phyloP scores from a whole-genome alignment of 441 rosid species.

The Brassica hybrid region DNA sequence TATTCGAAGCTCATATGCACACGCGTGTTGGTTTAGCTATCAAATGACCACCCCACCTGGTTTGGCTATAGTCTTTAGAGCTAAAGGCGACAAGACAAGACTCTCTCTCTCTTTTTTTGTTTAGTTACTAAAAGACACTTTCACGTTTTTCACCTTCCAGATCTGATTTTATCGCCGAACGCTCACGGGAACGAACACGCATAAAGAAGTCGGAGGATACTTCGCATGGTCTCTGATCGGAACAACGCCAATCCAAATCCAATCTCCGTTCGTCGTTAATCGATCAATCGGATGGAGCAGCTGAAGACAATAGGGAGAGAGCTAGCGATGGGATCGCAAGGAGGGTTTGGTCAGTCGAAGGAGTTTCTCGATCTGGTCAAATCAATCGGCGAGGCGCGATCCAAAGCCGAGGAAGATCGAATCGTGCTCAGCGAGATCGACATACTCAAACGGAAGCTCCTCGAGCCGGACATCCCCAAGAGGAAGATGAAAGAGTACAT shows the following conservation, averaged over 20 bases:
- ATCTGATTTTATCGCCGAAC: conserved; percentile 36
- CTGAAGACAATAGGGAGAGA: conserved; percentile 95
- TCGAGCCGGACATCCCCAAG: conserved; percentile 90
- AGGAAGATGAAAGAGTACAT: conserved; percentile 98
- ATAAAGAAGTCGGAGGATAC: not conserved
- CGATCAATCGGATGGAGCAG: conserved; percentile 69
- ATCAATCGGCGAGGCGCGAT: conserved; percentile 99
- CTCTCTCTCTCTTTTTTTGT: not conserved
- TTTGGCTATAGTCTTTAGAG: not conserved
- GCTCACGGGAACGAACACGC: conserved; percentile 9
- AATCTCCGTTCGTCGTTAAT: conserved; percentile 11
- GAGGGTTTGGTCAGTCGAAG: conserved; percentile 93
- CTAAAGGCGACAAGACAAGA: not conserved
- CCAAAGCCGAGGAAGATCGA: conserved; percentile 99
- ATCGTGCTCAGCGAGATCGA: conserved; percentile 92
- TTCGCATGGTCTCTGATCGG: conserved; percentile 30
- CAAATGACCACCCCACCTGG: conserved; percentile 29
- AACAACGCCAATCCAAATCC: not conserved
- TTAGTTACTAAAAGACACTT: conserved; percentile 17
- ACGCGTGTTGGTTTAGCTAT: conserved; percentile 26
- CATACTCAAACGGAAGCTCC: conserved; percentile 78
- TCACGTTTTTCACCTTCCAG: conserved; percentile 40
- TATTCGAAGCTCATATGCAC: not conserved
- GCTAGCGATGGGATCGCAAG: conserved; percentile 99
- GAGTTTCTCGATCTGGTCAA: conserved; percentile 97